Evolutionary conservation across 208 protist genomes (phyloP).

Genomic region (Leishmania amazonensis): DNA sequence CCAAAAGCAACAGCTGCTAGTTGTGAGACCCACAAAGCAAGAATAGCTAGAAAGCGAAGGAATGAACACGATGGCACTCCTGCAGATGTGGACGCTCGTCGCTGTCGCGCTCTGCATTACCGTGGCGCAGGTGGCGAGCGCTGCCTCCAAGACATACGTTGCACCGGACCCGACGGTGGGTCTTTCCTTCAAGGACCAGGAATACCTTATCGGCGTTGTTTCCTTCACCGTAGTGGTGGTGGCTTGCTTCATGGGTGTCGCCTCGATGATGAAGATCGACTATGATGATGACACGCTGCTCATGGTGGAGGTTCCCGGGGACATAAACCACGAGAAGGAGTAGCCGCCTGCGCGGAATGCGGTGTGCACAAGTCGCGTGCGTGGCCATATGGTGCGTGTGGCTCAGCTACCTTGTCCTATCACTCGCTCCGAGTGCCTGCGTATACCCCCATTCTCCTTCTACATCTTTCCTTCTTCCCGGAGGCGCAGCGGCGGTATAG

Average conservation of each 20-base stretch:
- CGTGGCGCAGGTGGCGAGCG: conserved; percentile 8
- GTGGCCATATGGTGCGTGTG: neutral
- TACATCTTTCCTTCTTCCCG: neutral
- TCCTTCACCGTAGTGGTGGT: conserved; percentile 60
- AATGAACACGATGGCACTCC: neutral
- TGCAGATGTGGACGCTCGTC: neutral
- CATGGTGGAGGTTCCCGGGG: conserved; percentile 86
- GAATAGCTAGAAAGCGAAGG: neutral
- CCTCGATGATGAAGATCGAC: conserved; percentile 71
- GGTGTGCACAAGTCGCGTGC: neutral
- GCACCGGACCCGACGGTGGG: conserved; percentile 41
- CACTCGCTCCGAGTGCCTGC: neutral
- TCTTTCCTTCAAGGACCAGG: conserved; percentile 50
- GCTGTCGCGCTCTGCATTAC: neutral
- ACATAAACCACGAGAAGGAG: conserved; percentile 52
- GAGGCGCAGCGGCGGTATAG: neutral
- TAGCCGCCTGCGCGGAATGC: neutral
- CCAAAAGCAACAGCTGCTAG: neutral
- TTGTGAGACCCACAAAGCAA: neutral
- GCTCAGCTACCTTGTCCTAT: neutral
- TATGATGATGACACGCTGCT: conserved; percentile 87
- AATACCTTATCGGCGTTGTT: conserved; percentile 82
- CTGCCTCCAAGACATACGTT: conserved; percentile 40
- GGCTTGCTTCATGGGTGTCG: conserved; percentile 60
- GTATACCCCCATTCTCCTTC: neutral